These are phyloP conservation scores for Lathyrus tuberosus DNA, from an alignment of 306 rosid genomes.

Conservation along the genomic window DNA sequence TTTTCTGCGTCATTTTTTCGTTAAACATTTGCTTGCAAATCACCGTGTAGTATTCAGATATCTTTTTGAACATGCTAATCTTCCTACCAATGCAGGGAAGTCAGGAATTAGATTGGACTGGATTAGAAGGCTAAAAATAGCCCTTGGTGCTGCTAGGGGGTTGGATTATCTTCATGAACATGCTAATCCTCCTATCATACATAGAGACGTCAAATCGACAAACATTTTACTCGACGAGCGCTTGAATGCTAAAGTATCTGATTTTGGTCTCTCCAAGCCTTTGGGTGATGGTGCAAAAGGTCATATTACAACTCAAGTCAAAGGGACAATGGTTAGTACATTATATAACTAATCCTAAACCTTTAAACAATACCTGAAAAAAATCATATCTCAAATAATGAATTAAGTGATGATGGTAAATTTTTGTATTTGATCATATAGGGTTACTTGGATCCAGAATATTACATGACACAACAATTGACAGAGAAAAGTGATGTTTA, in stretches of 20 bases:
- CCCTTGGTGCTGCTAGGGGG: slow-evolving; percentile 80
- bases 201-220: slow-evolving; percentile 80
- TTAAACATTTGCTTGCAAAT: too few relatives aligned
- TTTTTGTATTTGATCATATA: slow-evolving; percentile 34
- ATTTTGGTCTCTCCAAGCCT: slow-evolving; percentile 85
- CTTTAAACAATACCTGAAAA: slow-evolving; percentile 7
- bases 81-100: slow-evolving; percentile 47
- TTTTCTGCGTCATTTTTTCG: too few relatives aligned
- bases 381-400: not conserved
- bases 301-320: slow-evolving; percentile 75
- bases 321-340: slow-evolving; percentile 76
- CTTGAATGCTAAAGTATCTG: slow-evolving; percentile 73
- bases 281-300: slow-evolving; percentile 54
- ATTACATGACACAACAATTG: slow-evolving; percentile 57
- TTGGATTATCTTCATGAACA: slow-evolving; percentile 76
- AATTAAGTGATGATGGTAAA: slow-evolving; percentile 5
- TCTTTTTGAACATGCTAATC: not conserved
- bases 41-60: not conserved
- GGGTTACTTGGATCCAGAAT: slow-evolving; percentile 76
- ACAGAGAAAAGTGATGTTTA: slow-evolving; percentile 82
- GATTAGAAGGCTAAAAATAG: slow-evolving; percentile 64
- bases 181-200: slow-evolving; percentile 80
- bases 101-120: slow-evolving; percentile 68
- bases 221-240: slow-evolving; percentile 72
- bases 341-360: not conserved